phyloP scores from a whole-genome alignment of 2,329 filamentous ascomycete species.

The Ceratocystis alfenasii region DNA sequence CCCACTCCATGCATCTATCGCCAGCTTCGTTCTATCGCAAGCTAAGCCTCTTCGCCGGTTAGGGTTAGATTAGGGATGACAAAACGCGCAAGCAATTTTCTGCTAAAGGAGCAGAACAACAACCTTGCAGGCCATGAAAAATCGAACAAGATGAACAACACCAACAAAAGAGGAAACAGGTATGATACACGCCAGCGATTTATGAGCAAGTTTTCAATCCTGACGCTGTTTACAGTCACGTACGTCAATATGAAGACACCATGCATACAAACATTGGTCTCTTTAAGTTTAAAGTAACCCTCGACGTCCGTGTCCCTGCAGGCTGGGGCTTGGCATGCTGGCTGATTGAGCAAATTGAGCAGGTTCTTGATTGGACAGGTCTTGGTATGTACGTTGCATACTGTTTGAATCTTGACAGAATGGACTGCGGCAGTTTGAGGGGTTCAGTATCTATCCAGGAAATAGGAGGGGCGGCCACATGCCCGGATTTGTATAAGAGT shows the following conservation, averaged over 20 bases:
- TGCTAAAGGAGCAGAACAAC: too few species aligned
- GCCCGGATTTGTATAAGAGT: too few species aligned
- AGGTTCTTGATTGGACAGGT: constrained; percentile 10
- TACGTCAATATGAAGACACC: not conserved
- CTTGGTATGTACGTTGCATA: not conserved
- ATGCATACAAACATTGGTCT: not conserved
- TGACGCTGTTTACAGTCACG: not conserved
- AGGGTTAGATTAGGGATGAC: not conserved
- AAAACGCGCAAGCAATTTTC: too few species aligned
- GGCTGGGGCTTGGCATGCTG: not conserved
- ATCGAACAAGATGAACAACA: not conserved
- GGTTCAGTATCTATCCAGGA: not conserved
- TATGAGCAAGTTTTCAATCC: constrained; percentile 10
- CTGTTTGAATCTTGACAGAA: not conserved
- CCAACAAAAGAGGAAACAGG: not conserved
- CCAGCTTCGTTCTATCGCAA: too few species aligned
- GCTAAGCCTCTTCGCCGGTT: not conserved
- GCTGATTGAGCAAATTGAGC: constrained; percentile 11
- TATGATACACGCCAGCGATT: not conserved
- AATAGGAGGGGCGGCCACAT: too few species aligned
- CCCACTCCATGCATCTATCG: too few species aligned
- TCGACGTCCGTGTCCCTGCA: not conserved
- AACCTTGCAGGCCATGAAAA: not conserved
- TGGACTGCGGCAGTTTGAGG: not conserved
- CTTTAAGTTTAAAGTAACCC: not conserved